Conservation (phyloP, 179 eudicot species). For the Pouteria campechiana region DNA sequence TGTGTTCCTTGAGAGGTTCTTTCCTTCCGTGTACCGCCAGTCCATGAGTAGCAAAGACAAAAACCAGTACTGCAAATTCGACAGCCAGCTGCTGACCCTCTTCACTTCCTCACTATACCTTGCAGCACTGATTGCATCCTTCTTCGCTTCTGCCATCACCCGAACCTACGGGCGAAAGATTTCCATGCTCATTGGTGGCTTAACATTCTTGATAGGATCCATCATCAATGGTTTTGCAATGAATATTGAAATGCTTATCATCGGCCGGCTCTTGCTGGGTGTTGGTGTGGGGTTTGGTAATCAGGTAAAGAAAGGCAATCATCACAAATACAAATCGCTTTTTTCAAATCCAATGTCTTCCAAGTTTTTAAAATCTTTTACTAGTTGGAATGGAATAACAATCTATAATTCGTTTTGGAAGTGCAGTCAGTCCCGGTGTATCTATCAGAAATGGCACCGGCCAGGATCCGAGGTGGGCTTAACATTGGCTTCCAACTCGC, state of each 20-base stretch:
- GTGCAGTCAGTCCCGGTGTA: constrained; percentile 38
- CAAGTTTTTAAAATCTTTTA: too few relatives aligned
- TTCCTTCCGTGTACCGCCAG: constrained; percentile 23
- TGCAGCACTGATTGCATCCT: constrained; percentile 30
- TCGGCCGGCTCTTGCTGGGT: constrained; percentile 33
- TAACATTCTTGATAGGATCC: constrained; percentile 21
- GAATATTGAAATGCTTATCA: constrained; percentile 30
- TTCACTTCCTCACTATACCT: constrained; percentile 41
- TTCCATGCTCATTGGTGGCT: constrained; percentile 24
- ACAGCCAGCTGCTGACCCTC: constrained; percentile 20
- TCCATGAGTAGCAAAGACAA: constrained; percentile 7
- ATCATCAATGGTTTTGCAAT: constrained; percentile 27
- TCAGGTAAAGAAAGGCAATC: constrained; percentile 28
- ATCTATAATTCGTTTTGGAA: background rate
- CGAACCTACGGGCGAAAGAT: constrained; percentile 16
- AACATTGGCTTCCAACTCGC: constrained; percentile 45
- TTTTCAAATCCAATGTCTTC: too few relatives aligned
- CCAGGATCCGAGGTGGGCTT: constrained; percentile 34
- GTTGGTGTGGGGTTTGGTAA: constrained; percentile 42
- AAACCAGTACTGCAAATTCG: constrained; percentile 36
- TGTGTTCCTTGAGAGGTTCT: constrained; percentile 23
- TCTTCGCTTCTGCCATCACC: constrained; percentile 27
- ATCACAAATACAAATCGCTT: too few relatives aligned
- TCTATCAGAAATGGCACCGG: constrained; percentile 51
- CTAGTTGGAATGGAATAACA: too few relatives aligned